Evolutionary conservation across 768 basidiomycete species (phyloP).

Genomic region (Collybia mongolica): DNA sequence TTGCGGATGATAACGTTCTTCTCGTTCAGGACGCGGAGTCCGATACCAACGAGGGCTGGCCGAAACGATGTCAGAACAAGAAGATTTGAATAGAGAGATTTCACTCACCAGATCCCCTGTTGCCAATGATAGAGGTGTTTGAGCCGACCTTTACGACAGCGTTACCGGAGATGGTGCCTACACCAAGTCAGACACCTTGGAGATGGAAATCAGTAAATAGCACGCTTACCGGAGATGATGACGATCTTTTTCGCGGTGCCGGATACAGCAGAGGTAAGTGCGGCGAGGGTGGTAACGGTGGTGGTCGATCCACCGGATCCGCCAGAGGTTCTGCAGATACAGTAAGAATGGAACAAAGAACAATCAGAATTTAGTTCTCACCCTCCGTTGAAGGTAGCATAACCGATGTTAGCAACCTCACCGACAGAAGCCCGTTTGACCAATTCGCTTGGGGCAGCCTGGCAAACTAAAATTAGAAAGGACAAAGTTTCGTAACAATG

Average conservation of each 20-base stretch:
- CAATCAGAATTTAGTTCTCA: conserved; percentile 6
- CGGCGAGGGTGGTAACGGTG: conserved; percentile 39
- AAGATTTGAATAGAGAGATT: not conserved
- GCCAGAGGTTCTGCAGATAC: conserved; percentile 32
- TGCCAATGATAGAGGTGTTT: conserved; percentile 43
- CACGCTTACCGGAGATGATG: conserved; percentile 34
- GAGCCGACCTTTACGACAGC: conserved; percentile 39
- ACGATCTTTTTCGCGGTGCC: conserved; percentile 40
- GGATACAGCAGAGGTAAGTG: conserved; percentile 34
- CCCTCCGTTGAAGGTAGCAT: conserved; percentile 32
- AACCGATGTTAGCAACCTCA: conserved; percentile 35
- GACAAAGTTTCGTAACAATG: not conserved
- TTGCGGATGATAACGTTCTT: conserved; percentile 49
- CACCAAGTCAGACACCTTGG: too few species aligned
- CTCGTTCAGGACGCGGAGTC: conserved; percentile 40
- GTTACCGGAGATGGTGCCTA: conserved; percentile 43
- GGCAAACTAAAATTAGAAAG: not conserved
- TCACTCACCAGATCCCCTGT: conserved; percentile 36
- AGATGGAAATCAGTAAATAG: too few species aligned
- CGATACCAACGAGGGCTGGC: conserved; percentile 42
- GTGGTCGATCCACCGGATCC: conserved; percentile 39
- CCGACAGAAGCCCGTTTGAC: conserved; percentile 25
- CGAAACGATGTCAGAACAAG: not conserved
- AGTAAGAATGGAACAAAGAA: not conserved
- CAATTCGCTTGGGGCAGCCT: conserved; percentile 6